Conservation (phyloP, 352 stramenopile genomes). For the Pythium guiyangense region DNA sequence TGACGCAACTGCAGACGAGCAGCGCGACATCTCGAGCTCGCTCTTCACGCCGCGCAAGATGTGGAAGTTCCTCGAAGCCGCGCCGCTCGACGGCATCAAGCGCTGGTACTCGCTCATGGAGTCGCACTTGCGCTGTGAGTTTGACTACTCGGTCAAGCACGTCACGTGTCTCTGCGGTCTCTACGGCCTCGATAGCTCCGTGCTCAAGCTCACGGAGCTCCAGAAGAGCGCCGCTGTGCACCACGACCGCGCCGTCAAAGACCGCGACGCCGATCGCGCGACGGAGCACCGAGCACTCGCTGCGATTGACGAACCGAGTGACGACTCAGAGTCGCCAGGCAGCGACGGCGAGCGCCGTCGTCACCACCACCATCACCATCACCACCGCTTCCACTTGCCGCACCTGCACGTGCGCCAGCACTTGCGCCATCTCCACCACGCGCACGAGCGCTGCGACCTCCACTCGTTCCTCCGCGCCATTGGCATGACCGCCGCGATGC, state of each 20-base stretch:
- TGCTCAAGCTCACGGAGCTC: conserved; percentile 29
- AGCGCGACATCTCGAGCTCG: conserved; percentile 65
- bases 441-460: conserved; percentile 18
- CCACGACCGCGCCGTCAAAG: not conserved
- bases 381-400: conserved; percentile 1
- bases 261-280: not conserved
- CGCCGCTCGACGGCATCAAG: conserved; percentile 65
- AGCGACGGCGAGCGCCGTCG: not conserved
- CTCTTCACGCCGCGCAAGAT: conserved; percentile 76
- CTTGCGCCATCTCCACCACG: conserved; percentile 4
- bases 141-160: conserved; percentile 76
- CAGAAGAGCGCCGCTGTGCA: conserved; percentile 4
- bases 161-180: conserved; percentile 64
- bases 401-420: conserved; percentile 8
- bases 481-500: conserved; percentile 44
- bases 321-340: not conserved
- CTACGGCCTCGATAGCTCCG: conserved; percentile 57
- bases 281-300: not conserved
- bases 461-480: conserved; percentile 35
- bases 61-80: conserved; percentile 59
- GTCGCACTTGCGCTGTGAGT: conserved; percentile 73
- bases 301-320: not conserved
- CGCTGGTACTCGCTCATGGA: conserved; percentile 81
- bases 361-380: not conserved
- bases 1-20: conserved; percentile 12